Evolutionary conservation across 176 grass and related monocot species (phyloP).

Genomic region (Cocos nucifera): DNA sequence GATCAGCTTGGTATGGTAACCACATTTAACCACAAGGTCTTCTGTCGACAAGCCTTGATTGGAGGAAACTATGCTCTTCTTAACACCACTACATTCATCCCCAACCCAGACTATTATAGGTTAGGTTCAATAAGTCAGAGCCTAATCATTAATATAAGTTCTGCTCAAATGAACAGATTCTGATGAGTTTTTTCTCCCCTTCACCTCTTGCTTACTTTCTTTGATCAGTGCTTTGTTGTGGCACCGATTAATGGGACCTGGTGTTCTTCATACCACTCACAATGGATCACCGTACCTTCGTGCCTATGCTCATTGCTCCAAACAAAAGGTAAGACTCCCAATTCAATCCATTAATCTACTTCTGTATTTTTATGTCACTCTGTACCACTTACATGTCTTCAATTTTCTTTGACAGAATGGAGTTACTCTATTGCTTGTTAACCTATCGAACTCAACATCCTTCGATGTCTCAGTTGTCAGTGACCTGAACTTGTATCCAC

Average conservation of each 20-base stretch:
- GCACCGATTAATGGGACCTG: slow-evolving; percentile 40
- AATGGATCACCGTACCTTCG: slow-evolving; percentile 27
- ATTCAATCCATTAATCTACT: background rate
- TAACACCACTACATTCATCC: slow-evolving; percentile 39
- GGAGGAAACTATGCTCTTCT: slow-evolving; percentile 64
- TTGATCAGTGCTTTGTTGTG: slow-evolving; percentile 38
- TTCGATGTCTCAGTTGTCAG: slow-evolving; percentile 33
- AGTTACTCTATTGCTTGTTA: slow-evolving; percentile 44
- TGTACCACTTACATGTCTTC: no score
- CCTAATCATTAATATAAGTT: background rate
- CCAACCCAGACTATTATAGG: slow-evolving; percentile 61
- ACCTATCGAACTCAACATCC: slow-evolving; percentile 46
- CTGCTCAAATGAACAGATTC: background rate
- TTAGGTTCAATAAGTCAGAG: background rate
- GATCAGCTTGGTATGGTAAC: slow-evolving; percentile 58
- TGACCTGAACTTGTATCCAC: slow-evolving; percentile 28
- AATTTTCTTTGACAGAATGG: slow-evolving; percentile 15
- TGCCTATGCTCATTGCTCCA: slow-evolving; percentile 58
- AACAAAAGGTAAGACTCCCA: slow-evolving; percentile 20
- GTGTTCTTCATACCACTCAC: slow-evolving; percentile 24
- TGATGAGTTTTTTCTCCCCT: background rate
- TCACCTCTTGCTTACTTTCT: background rate
- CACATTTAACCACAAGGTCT: slow-evolving; percentile 37
- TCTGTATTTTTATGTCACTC: background rate
- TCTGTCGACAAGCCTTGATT: slow-evolving; percentile 49